phyloP scores from a whole-genome alignment of 1,284 basidiomycete species.

The Cystobasidiaceae sp. region DNA sequence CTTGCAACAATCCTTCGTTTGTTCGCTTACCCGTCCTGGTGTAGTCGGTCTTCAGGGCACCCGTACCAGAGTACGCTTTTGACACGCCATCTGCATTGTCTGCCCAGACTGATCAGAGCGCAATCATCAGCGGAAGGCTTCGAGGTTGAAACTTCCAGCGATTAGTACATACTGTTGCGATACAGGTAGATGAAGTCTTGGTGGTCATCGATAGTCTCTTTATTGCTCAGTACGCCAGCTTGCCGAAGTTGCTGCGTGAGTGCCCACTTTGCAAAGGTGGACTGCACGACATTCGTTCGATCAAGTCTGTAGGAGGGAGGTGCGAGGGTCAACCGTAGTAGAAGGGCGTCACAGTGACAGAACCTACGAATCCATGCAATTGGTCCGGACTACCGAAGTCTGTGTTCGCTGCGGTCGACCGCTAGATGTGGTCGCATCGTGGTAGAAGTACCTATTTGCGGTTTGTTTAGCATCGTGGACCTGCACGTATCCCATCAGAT shows the following conservation, averaged over 20 bases:
- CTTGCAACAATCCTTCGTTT: constrained; percentile 70
- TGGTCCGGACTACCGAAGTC: constrained; percentile 67
- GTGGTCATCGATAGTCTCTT: constrained; percentile 70
- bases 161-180: constrained; percentile 70
- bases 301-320: constrained; percentile 65
- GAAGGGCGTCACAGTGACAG: neutral
- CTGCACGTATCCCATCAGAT: neutral
- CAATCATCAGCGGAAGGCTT: neutral
- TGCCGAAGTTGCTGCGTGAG: constrained; percentile 72
- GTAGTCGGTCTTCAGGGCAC: constrained; percentile 94
- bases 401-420: constrained; percentile 57
- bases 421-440: constrained; percentile 50
- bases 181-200: constrained; percentile 73
- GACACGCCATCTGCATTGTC: constrained; percentile 92
- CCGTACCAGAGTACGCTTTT: constrained; percentile 88
- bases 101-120: constrained; percentile 98
- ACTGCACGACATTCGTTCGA: constrained; percentile 93
- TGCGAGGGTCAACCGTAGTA: neutral
- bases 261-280: constrained; percentile 75
- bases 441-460: constrained; percentile 68
- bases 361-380: constrained; percentile 56
- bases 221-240: constrained; percentile 63
- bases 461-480: neutral
- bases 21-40: constrained; percentile 86
- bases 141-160: neutral